Percentiles rank a stretch among this genome's conserved stretches.
Evolutionary conservation across 768 basidiomycete genomes (phyloP).

Genomic region (Polyporus arcularius): DNA sequence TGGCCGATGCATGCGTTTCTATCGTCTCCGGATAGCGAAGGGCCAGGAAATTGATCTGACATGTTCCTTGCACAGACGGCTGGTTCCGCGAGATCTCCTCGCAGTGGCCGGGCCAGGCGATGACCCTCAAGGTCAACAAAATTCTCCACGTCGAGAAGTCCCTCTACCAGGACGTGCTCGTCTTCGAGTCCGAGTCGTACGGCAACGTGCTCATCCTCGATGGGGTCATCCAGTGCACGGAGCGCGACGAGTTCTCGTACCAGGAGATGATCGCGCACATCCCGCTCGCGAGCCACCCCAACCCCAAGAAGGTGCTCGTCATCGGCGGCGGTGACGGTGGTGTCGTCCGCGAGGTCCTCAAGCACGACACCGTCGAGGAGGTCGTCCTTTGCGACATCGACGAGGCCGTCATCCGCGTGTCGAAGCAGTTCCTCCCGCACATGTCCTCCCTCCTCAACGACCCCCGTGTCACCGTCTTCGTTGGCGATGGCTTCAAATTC

Average conservation of each 20-base stretch:
- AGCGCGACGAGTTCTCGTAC: slow-evolving; percentile 99
- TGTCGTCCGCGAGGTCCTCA: slow-evolving; percentile 95
- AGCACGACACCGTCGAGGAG: slow-evolving; percentile 86
- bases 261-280: slow-evolving; percentile 99
- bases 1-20: neutral
- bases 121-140: slow-evolving; percentile 95
- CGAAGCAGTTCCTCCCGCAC: slow-evolving; percentile 90
- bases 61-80: slow-evolving; percentile 56
- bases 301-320: slow-evolving; percentile 94
- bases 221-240: slow-evolving; percentile 94
- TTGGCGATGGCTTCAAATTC: slow-evolving; percentile 98
- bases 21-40: neutral
- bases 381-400: slow-evolving; percentile 98
- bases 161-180: slow-evolving; percentile 94
- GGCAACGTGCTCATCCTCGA: slow-evolving; percentile 98
- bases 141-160: slow-evolving; percentile 94
- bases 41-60: neutral
- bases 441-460: slow-evolving; percentile 85
- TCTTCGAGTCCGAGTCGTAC: slow-evolving; percentile 93
- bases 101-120: slow-evolving; percentile 97
- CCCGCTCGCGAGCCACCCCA: slow-evolving; percentile 94
- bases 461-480: slow-evolving; percentile 77
- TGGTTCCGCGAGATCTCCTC: slow-evolving; percentile 96
- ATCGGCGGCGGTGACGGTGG: slow-evolving; percentile 99
- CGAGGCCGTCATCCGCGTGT: slow-evolving; percentile 95